Percentiles rank a stretch among this genome's conserved stretches.
Conservation (phyloP, 805 yeast species). For the Cyberlindnera lachancei region DNA sequence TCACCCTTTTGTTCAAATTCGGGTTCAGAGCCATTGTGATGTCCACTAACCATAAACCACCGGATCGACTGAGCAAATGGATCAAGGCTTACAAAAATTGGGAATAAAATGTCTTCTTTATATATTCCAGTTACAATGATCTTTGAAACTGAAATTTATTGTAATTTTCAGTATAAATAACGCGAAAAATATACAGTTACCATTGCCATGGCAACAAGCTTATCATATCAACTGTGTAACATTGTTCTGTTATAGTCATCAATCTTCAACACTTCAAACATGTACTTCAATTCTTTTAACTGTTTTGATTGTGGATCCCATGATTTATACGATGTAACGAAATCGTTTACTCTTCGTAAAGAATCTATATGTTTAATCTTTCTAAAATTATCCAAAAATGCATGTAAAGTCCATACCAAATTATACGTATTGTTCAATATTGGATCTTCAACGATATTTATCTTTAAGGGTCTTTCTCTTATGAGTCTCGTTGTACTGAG, state of each 20-base stretch:
- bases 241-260: constrained; percentile 15
- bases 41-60: no score
- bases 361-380: constrained; percentile 26
- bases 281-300: constrained; percentile 16
- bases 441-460: constrained; percentile 6
- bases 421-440: constrained; percentile 29
- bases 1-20: constrained; percentile 9
- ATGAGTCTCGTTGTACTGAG: constrained; percentile 11
- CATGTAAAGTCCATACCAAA: constrained; percentile 36
- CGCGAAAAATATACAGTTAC: neutral
- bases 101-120: no score
- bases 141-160: no score
- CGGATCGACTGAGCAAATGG: no score
- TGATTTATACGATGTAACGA: constrained; percentile 7
- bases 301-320: constrained; percentile 15
- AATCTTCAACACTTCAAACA: constrained; percentile 21
- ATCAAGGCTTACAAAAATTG: no score
- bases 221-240: neutral
- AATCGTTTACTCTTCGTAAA: constrained; percentile 6
- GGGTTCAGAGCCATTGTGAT: constrained; percentile 11
- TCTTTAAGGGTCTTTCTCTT: neutral
- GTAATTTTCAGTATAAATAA: no score
- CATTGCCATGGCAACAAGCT: neutral
- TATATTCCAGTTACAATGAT: no score
- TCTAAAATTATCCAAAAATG: constrained; percentile 28